These are phyloP conservation scores for Ceratobasidium sp. DNA, from an alignment of 1,284 basidiomycete species.

Conservation along the genomic window DNA sequence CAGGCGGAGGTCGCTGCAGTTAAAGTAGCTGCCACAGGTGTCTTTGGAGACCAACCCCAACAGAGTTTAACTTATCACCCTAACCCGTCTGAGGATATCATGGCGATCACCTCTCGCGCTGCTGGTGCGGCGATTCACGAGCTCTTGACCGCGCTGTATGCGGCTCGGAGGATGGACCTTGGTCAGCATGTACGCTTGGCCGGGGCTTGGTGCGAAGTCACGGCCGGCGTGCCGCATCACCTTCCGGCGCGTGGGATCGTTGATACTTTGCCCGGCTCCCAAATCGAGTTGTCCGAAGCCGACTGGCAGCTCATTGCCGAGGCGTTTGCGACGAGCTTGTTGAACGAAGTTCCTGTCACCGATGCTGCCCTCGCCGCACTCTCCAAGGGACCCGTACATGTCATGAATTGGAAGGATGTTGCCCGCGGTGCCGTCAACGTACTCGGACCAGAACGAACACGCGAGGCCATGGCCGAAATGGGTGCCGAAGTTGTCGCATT, in stretches of 20 bases:
- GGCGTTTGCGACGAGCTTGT: constrained; percentile 24
- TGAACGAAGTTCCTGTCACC: constrained; percentile 24
- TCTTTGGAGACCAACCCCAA: constrained; percentile 2
- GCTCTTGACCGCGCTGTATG: constrained; percentile 26
- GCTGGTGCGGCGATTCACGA: constrained; percentile 14
- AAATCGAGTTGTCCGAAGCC: background rate
- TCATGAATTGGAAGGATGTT: constrained; percentile 38
- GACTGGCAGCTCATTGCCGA: constrained; percentile 35
- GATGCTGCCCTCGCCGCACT: constrained; percentile 34
- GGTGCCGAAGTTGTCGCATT: constrained; percentile 40
- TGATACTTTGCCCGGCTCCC: constrained; percentile 5
- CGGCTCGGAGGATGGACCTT: constrained; percentile 9
- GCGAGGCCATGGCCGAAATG: constrained; percentile 36
- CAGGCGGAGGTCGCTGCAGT: constrained; percentile 24
- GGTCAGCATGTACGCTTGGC: constrained; percentile 24
- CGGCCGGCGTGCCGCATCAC: constrained; percentile 17
- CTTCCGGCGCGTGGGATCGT: constrained; percentile 34
- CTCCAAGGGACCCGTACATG: constrained; percentile 17
- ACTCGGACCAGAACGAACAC: constrained; percentile 23
- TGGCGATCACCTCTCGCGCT: constrained; percentile 16
- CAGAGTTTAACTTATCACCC: background rate
- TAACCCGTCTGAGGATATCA: background rate
- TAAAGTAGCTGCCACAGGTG: constrained; percentile 23
- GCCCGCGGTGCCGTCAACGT: constrained; percentile 15
- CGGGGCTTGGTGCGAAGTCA: constrained; percentile 28